phyloP scores from a whole-genome alignment of 2,329 filamentous ascomycete species.

The Calonectria honghensis region DNA sequence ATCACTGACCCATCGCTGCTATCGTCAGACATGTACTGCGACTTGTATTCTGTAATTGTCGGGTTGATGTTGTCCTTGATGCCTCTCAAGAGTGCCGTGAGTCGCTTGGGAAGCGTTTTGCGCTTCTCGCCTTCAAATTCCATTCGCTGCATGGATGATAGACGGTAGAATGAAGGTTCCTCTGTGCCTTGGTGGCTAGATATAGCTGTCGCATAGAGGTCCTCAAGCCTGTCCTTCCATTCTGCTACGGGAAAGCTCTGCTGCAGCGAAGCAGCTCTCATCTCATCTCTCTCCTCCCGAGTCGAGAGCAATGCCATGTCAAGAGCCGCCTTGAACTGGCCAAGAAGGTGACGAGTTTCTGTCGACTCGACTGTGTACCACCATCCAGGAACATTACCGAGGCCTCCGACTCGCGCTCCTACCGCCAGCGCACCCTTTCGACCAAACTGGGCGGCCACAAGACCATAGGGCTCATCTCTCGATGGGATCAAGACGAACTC shows the following conservation, averaged over 20 bases:
- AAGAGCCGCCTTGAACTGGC: neutral
- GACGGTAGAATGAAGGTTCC: neutral
- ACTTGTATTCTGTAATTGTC: neutral
- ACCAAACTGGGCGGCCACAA: conserved; percentile 1
- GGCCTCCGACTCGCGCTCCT: neutral
- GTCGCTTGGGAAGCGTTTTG: neutral
- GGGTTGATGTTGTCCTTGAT: neutral
- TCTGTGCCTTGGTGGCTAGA: neutral
- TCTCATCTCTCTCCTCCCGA: neutral
- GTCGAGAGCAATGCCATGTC: conserved; percentile 1
- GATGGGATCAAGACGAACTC: conserved; percentile 5
- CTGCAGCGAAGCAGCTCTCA: conserved; percentile 3
- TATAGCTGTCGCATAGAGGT: neutral
- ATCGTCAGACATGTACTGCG: neutral
- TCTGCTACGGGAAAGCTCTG: neutral
- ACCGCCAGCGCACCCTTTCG: neutral
- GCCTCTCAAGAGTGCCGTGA: neutral
- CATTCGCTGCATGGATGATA: neutral
- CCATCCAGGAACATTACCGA: conserved; percentile 6
- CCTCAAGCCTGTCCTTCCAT: conserved; percentile 14
- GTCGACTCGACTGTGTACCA: conserved; percentile 13
- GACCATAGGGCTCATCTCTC: conserved; percentile 13
- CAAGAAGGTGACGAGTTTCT: neutral
- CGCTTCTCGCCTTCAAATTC: neutral
- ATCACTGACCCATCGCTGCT: neutral